Conservation (phyloP, 768 basidiomycete genomes). For the Mycena latifolia region DNA sequence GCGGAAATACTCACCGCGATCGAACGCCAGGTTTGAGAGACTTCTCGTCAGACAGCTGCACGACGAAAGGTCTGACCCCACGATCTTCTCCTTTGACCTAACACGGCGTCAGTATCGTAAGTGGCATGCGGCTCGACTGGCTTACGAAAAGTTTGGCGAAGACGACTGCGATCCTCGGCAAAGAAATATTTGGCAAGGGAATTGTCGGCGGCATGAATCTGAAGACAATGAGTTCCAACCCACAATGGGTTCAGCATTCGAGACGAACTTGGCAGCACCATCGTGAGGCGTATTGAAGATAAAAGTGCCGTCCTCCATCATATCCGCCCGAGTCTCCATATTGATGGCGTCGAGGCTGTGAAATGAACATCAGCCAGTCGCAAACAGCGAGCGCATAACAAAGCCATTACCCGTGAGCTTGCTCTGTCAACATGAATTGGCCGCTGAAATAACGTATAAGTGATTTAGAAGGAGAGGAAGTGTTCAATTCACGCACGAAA, state of each 20-base stretch:
- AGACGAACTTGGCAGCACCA: slow-evolving; percentile 26
- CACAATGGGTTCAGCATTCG: not conserved
- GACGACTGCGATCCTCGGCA: not conserved
- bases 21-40: not conserved
- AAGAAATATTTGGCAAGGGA: slow-evolving; percentile 7
- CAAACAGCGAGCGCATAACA: not conserved
- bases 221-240: not conserved
- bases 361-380: not conserved
- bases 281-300: slow-evolving; percentile 34
- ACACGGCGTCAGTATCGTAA: not conserved
- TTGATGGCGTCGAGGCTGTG: slow-evolving; percentile 40
- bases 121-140: too few relatives aligned
- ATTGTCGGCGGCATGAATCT: slow-evolving; percentile 17
- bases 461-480: not conserved
- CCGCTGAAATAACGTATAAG: not conserved
- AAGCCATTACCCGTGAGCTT: slow-evolving; percentile 12
- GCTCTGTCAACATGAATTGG: slow-evolving; percentile 21
- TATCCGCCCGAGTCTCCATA: slow-evolving; percentile 47
- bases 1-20: not conserved
- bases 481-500: slow-evolving; percentile 22
- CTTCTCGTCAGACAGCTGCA: slow-evolving; percentile 6
- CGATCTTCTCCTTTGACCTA: slow-evolving; percentile 7
- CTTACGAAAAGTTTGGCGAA: slow-evolving; percentile 18
- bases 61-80: slow-evolving; percentile 16
- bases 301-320: slow-evolving; percentile 44